Evolutionary conservation across 2,329 filamentous ascomycete genomes (phyloP), one percentile per base, ranked within the genome.

Genomic region (Cladosporium velox): DNA sequence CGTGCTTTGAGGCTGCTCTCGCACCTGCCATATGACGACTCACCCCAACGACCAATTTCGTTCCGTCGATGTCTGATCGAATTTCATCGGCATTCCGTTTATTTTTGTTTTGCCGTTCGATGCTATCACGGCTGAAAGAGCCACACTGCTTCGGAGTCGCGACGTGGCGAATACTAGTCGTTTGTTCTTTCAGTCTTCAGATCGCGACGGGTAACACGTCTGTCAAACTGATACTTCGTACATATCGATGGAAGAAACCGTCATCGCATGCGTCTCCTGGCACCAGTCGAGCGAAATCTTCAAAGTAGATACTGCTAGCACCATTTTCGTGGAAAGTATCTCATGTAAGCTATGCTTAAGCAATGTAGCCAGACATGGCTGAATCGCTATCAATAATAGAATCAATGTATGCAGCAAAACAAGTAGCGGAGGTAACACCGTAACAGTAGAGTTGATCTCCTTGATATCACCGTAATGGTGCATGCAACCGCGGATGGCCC

Each of bases 401-500:
- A 7, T 18, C 18, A 44, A n/a, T 4, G 3, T 44, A 6, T 44
- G n/a, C 38, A 44, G 4, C 41, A 47, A 6, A 30, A 4, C 1
- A 30, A 1, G 28, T 6, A 30, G 28, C 28, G 28, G 28, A 30
- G 28, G 6, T 30, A 6, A 4, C 28, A 30, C 28, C 28, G 28
- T 30, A 30, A 30, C 28, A 30, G 28, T 30, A 6, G 4, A 30
- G 6, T 30, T 30, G 28, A 30, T 30, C 28, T 18, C 15, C 38
- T 44, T 47, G 28, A 30, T 30, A 30, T 30, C 28, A 30, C 28
- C 28, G 41, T 11, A 1, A 24, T 24, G n/a, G 28, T 55, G 52
- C 52, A 55, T 55, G 52, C 32, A 55, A 18, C 52, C 52, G 52
- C 30, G 52, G 52, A 55, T 34, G 28, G 52, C 52, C 14, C 26